These are phyloP conservation scores for Suhomyces chickasaworum DNA, from an alignment of 1,139 yeast species.

Conservation along the genomic window DNA sequence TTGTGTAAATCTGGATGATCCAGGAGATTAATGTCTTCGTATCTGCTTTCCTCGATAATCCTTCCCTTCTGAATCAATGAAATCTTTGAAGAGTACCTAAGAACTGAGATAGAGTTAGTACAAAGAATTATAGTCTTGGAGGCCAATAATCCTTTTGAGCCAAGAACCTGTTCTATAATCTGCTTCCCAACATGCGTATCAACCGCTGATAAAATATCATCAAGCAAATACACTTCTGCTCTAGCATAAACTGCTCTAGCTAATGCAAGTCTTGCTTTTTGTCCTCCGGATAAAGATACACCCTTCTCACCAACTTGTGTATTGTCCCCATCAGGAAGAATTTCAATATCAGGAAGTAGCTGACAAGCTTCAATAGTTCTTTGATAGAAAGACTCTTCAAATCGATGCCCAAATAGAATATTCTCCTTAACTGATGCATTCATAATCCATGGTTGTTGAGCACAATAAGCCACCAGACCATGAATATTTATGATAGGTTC, in stretches of 20 bases:
- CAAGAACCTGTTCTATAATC: constrained; percentile 35
- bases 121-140: constrained; percentile 39
- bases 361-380: constrained; percentile 79
- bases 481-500: constrained; percentile 15
- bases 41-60: constrained; percentile 28
- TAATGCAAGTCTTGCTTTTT: constrained; percentile 87
- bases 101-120: constrained; percentile 40
- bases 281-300: constrained; percentile 96
- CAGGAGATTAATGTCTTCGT: constrained; percentile 15
- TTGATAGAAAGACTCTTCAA: constrained; percentile 76
- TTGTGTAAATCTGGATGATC: constrained; percentile 30
- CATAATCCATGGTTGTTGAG: constrained; percentile 81
- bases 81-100: constrained; percentile 34
- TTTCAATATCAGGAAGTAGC: constrained; percentile 74
- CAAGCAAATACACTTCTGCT: constrained; percentile 86
- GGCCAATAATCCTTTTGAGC: constrained; percentile 31
- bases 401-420: constrained; percentile 83
- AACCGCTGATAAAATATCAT: constrained; percentile 90
- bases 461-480: constrained; percentile 39
- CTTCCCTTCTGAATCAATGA: constrained; percentile 29
- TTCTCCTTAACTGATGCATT: constrained; percentile 91
- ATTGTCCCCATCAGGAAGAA: constrained; percentile 83
- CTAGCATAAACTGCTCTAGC: constrained; percentile 96
- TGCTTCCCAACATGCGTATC: constrained; percentile 88
- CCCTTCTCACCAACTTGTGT: constrained; percentile 98